Conservation (phyloP, 2,329 filamentous ascomycete species). For the Scytalidium lignicola region DNA sequence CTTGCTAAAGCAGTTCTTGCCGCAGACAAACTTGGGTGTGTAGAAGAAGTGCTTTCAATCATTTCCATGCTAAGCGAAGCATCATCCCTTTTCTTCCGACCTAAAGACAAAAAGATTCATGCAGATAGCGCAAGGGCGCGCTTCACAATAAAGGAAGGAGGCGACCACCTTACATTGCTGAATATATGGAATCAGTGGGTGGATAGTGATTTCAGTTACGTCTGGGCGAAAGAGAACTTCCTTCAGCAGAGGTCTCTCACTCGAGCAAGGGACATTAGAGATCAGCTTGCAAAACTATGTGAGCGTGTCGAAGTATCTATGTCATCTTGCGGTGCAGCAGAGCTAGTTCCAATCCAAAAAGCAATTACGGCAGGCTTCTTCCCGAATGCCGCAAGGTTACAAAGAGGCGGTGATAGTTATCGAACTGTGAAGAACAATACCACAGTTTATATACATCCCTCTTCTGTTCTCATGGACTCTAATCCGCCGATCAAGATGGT, state of each 20-base stretch:
- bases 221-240: slow-evolving; percentile 92
- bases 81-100: slow-evolving; percentile 84
- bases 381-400: slow-evolving; percentile 80
- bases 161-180: slow-evolving; percentile 81
- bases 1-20: slow-evolving; percentile 84
- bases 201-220: slow-evolving; percentile 79
- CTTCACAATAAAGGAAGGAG: slow-evolving; percentile 86
- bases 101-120: slow-evolving; percentile 96
- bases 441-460: slow-evolving; percentile 88
- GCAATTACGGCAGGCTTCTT: slow-evolving; percentile 91
- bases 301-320: slow-evolving; percentile 83
- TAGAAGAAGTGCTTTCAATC: slow-evolving; percentile 86
- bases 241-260: slow-evolving; percentile 86
- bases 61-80: slow-evolving; percentile 93
- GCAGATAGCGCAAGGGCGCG: slow-evolving; percentile 85
- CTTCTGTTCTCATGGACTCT: slow-evolving; percentile 70
- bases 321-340: slow-evolving; percentile 62
- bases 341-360: slow-evolving; percentile 77
- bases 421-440: slow-evolving; percentile 87
- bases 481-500: slow-evolving; percentile 77
- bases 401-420: slow-evolving; percentile 81
- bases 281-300: slow-evolving; percentile 87
- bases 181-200: slow-evolving; percentile 97
- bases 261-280: slow-evolving; percentile 82
- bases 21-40: slow-evolving; percentile 84